These are phyloP conservation scores for Venturia carpophila DNA, from an alignment of 2,329 filamentous ascomycete species.

Conservation along the genomic window DNA sequence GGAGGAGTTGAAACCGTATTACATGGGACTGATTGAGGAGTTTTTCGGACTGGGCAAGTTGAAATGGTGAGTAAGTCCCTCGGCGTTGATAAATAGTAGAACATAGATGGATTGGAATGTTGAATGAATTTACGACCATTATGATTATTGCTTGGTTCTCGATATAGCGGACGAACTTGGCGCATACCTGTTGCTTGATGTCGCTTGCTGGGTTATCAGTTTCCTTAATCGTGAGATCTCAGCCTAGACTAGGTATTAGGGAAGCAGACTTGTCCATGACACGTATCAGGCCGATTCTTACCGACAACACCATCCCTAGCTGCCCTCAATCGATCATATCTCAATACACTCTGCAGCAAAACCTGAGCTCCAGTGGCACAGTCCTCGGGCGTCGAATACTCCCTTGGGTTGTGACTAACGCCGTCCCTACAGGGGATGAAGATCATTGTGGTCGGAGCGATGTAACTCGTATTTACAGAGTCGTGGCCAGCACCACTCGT, in stretches of 20 bases:
- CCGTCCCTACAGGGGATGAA: conserved; percentile 58
- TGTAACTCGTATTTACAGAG: conserved; percentile 52
- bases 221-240: too few species aligned
- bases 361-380: conserved; percentile 50
- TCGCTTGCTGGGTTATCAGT: too few species aligned
- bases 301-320: conserved; percentile 38
- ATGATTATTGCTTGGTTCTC: background rate
- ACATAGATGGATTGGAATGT: background rate
- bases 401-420: conserved; percentile 55
- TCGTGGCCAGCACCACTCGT: conserved; percentile 31
- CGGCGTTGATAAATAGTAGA: too few species aligned
- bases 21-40: conserved; percentile 65
- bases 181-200: too few species aligned
- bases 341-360: conserved; percentile 35
- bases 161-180: too few species aligned
- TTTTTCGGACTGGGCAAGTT: conserved; percentile 62
- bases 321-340: conserved; percentile 42
- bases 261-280: too few species aligned
- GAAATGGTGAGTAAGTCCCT: conserved; percentile 49
- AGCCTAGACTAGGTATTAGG: background rate
- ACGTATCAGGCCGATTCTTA: background rate
- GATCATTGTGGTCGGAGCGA: conserved; percentile 58
- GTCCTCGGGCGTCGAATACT: conserved; percentile 54
- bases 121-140: background rate
- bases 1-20: conserved; percentile 71